Percentiles rank a stretch among this genome's conserved stretches.
phyloP scores from a whole-genome alignment of 2,329 filamentous ascomycete genomes.

The Colletotrichum sublineola region DNA sequence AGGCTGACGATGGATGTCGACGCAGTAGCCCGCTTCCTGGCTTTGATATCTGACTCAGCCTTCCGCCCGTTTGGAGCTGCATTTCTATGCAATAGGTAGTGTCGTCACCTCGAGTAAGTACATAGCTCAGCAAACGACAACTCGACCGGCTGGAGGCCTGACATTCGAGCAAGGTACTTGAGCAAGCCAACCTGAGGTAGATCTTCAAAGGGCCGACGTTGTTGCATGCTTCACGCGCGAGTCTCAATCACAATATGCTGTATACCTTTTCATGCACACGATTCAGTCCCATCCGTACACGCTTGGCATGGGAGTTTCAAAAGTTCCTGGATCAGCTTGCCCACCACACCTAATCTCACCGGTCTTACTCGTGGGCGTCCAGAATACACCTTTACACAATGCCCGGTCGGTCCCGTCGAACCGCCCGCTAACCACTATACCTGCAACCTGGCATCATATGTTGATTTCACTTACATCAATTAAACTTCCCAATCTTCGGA shows the following conservation, averaged over 20 bases:
- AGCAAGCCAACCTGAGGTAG: background rate
- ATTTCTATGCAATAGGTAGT: background rate
- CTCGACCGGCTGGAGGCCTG: background rate
- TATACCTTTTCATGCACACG: conserved; percentile 16
- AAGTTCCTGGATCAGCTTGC: background rate
- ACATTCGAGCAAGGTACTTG: background rate
- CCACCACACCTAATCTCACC: background rate
- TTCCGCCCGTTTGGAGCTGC: background rate
- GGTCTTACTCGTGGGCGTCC: conserved; percentile 4
- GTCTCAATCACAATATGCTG: background rate
- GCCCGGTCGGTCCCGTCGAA: background rate
- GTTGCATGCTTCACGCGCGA: conserved; percentile 1
- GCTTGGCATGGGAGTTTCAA: background rate
- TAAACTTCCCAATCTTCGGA: background rate
- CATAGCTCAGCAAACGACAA: background rate
- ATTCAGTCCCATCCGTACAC: conserved; percentile 2
- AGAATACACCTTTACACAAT: background rate
- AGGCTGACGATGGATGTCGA: background rate
- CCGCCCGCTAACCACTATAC: background rate
- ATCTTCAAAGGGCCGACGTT: conserved; percentile 16
- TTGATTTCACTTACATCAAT: too few species aligned
- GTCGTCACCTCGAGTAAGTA: background rate
- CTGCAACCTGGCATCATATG: conserved; percentile 1
- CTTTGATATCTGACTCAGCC: background rate
- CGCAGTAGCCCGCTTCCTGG: too few species aligned